A percentile compares a stretch with the other conserved stretches of the same genome.
Conservation (phyloP, 164 flowering plant species). For the Amborella trichopoda region DNA sequence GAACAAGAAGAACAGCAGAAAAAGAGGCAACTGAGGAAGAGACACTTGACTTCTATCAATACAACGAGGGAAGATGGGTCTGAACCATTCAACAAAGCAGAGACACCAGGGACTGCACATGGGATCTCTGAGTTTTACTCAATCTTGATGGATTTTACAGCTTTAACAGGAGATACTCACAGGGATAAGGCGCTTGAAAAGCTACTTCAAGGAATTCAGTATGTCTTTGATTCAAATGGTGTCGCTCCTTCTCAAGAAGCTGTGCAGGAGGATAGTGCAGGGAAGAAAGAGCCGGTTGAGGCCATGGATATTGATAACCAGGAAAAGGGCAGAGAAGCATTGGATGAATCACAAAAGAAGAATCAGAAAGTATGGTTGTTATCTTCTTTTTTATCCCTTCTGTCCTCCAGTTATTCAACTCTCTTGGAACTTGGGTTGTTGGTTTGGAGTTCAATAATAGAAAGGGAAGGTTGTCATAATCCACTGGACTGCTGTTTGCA, state of each 20-base stretch:
- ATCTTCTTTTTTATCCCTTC: not conserved
- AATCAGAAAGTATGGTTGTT: conserved; percentile 19
- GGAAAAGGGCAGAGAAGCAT: conserved; percentile 10
- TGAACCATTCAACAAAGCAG: conserved; percentile 34
- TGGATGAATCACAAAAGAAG: conserved; percentile 23
- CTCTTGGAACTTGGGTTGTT: too few relatives aligned
- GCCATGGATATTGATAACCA: conserved; percentile 4
- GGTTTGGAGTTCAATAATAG: too few relatives aligned
- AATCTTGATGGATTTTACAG: conserved; percentile 44
- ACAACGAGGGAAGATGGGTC: conserved; percentile 60
- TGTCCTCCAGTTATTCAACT: too few relatives aligned
- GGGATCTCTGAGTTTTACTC: conserved; percentile 34
- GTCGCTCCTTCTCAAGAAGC: too few relatives aligned
- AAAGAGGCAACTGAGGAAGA: conserved; percentile 39
- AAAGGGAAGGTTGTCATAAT: too few relatives aligned
- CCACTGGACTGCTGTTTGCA: too few relatives aligned
- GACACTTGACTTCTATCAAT: conserved; percentile 54
- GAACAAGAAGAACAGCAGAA: conserved; percentile 38
- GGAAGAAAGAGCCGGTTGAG: conserved; percentile 14
- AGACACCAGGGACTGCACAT: conserved; percentile 65
- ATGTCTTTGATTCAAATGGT: conserved; percentile 25
- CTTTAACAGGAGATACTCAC: conserved; percentile 48
- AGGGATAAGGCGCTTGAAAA: conserved; percentile 84
- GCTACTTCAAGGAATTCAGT: conserved; percentile 54
- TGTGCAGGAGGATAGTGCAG: conserved; percentile 21